Conservation (phyloP, 2,329 filamentous ascomycete species). For the Nemania sp. region DNA sequence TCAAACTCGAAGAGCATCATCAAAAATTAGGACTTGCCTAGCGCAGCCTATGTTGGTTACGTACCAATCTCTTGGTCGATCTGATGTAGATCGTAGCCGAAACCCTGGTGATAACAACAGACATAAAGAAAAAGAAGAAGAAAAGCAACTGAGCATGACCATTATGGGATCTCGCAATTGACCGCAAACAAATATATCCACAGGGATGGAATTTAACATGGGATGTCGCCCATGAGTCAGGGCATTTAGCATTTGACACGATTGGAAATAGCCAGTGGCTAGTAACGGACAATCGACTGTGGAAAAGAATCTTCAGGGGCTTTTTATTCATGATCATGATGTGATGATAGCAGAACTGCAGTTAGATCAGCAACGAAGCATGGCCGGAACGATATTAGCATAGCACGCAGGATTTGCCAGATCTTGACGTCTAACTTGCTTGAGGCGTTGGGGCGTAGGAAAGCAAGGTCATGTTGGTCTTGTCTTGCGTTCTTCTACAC, state of each 20-base stretch:
- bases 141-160: too few relatives aligned
- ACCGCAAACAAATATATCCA: neutral
- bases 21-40: too few relatives aligned
- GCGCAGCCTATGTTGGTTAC: neutral
- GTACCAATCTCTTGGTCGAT: too few relatives aligned
- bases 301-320: neutral
- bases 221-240: slow-evolving; percentile 5
- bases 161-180: too few relatives aligned
- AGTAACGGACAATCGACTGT: slow-evolving; percentile 3
- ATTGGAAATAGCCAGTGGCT: neutral
- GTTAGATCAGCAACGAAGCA: slow-evolving; percentile 16
- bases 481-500: neutral
- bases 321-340: slow-evolving; percentile 15
- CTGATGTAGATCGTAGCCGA: too few relatives aligned
- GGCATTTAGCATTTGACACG: too few relatives aligned
- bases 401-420: slow-evolving; percentile 19
- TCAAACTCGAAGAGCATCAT: too few relatives aligned
- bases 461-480: slow-evolving; percentile 10
- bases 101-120: too few relatives aligned
- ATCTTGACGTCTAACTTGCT: slow-evolving; percentile 13
- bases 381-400: slow-evolving; percentile 20
- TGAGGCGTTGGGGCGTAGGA: slow-evolving; percentile 9
- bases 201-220: slow-evolving; percentile 3
- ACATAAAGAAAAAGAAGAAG: too few relatives aligned
- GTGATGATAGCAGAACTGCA: slow-evolving; percentile 23